A percentile compares a stretch with the other conserved stretches of the same genome.
phyloP scores from a whole-genome alignment of 1,284 basidiomycete genomes.

The Rhodotorula sp. region DNA sequence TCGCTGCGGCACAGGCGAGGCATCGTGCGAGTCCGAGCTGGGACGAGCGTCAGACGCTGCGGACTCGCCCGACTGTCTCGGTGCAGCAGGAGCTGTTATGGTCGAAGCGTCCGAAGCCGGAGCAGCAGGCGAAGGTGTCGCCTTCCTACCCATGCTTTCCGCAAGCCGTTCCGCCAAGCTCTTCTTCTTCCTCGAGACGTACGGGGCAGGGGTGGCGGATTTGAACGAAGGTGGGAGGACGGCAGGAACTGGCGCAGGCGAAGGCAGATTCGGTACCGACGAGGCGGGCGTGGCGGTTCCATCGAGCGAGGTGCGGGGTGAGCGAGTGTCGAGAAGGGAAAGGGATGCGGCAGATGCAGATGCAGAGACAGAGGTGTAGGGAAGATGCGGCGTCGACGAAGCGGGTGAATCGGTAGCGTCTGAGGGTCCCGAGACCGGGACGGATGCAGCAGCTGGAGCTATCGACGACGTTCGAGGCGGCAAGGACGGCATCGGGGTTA shows the following conservation, averaged over 20 bases:
- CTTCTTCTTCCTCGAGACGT: constrained; percentile 27
- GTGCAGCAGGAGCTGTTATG: not conserved
- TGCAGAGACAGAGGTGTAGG: not conserved
- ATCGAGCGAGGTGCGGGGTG: constrained; percentile 19
- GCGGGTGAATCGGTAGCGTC: not conserved
- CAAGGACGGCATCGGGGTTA: not conserved
- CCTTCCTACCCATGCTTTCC: constrained; percentile 26
- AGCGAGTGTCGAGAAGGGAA: not conserved
- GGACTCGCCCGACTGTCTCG: not conserved
- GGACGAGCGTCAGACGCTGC: too few relatives aligned
- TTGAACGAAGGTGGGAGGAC: constrained; percentile 3
- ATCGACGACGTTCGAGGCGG: constrained; percentile 9
- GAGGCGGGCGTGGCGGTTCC: not conserved
- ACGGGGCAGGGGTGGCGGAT: not conserved
- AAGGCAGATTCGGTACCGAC: not conserved
- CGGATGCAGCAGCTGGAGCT: not conserved
- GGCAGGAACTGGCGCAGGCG: constrained; percentile 13
- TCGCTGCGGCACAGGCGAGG: not conserved
- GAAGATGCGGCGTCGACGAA: not conserved
- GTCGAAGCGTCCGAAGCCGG: not conserved
- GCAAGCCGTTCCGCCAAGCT: constrained; percentile 36
- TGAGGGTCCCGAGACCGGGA: not conserved
- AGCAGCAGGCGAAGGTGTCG: not conserved
- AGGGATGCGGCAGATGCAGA: not conserved
- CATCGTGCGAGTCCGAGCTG: not conserved